A percentile compares a stretch with the other conserved stretches of the same genome.
These are phyloP conservation scores for Triadica sebifera DNA, from an alignment of 345 rosid species.

Conservation along the genomic window DNA sequence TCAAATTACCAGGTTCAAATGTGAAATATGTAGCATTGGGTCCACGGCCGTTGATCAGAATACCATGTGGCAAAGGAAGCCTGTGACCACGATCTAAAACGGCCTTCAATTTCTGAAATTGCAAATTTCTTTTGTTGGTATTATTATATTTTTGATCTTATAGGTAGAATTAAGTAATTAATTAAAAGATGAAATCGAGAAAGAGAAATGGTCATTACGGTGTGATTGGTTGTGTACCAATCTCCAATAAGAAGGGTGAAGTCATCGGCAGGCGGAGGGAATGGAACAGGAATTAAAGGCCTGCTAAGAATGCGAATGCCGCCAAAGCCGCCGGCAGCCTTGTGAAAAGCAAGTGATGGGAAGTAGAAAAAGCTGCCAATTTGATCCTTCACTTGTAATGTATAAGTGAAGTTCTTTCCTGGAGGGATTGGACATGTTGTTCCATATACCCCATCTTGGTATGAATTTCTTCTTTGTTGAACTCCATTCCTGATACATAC, in stretches of 20 bases:
- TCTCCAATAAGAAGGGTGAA: conserved; percentile 81
- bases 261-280: conserved; percentile 56
- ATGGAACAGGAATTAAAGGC: conserved; percentile 71
- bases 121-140: no score
- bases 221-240: conserved; percentile 77
- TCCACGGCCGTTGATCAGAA: conserved; percentile 28
- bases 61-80: conserved; percentile 27
- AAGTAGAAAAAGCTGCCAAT: conserved; percentile 75
- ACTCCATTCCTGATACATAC: conserved; percentile 65
- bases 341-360: conserved; percentile 64
- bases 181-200: neutral
- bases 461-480: conserved; percentile 85
- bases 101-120: conserved; percentile 23
- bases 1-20: conserved; percentile 21
- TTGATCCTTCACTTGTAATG: conserved; percentile 85
- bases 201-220: conserved; percentile 33
- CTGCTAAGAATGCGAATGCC: conserved; percentile 60
- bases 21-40: conserved; percentile 16
- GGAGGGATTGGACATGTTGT: conserved; percentile 88
- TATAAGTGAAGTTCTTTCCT: conserved; percentile 78
- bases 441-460: conserved; percentile 81
- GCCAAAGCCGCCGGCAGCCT: conserved; percentile 85
- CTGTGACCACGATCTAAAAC: conserved; percentile 23
- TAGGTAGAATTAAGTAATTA: no score
- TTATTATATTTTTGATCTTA: no score